These are phyloP conservation scores for Penicillium simplicissimum DNA, from an alignment of 495 filamentous ascomycete species.

Conservation along the genomic window DNA sequence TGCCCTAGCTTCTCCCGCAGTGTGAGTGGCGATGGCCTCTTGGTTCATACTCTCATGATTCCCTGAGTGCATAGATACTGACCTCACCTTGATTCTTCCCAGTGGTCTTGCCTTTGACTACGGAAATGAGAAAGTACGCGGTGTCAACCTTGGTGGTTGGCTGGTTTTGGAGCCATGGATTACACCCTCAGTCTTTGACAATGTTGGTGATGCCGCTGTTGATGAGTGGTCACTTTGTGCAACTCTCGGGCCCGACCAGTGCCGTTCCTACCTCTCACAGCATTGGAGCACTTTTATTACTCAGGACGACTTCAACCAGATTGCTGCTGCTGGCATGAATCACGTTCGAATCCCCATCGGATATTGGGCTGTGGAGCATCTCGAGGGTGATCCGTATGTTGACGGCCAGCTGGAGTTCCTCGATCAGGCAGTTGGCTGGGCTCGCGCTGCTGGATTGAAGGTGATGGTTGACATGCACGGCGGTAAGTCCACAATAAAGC, in stretches of 20 bases:
- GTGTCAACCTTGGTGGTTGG: constrained; percentile 62
- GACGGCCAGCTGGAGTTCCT: constrained; percentile 69
- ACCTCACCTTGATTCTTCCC: constrained; percentile 7
- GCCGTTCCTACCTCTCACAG: constrained; percentile 43
- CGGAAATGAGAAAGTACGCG: constrained; percentile 47
- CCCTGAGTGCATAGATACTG: not conserved
- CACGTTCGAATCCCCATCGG: constrained; percentile 79
- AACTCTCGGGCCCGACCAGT: constrained; percentile 51
- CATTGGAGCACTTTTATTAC: constrained; percentile 71
- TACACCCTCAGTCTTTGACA: constrained; percentile 62
- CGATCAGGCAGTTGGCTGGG: constrained; percentile 69
- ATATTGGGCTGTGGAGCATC: constrained; percentile 68
- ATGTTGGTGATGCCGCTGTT: constrained; percentile 49
- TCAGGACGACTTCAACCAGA: constrained; percentile 64
- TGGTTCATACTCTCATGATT: not conserved
- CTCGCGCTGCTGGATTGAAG: constrained; percentile 59
- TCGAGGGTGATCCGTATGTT: constrained; percentile 67
- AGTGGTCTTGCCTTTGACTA: constrained; percentile 49
- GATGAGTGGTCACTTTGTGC: constrained; percentile 64
- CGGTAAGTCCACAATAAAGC: constrained; percentile 41
- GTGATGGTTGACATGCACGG: constrained; percentile 73
- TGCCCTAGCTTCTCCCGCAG: constrained; percentile 36
- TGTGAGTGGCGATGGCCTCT: constrained; percentile 31
- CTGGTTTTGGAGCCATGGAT: constrained; percentile 65
- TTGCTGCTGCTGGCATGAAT: constrained; percentile 66